Conservation (phyloP, 495 filamentous ascomycete genomes). For the Cenococcum geophilum region DNA sequence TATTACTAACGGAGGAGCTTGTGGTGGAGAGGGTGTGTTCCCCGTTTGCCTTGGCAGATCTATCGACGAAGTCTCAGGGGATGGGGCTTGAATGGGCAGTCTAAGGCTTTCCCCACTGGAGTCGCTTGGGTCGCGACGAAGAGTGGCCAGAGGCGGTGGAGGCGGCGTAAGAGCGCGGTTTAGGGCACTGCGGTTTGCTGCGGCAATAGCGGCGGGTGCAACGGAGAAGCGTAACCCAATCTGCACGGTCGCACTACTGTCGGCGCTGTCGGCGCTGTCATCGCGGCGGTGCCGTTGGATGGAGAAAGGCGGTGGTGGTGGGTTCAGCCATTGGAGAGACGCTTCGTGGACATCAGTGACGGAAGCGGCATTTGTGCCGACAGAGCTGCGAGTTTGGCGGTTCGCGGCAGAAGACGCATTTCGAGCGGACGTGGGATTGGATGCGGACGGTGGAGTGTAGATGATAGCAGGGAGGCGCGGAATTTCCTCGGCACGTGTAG, state of each 20-base stretch:
- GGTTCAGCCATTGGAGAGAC: slow-evolving; percentile 17
- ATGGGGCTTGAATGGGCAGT: slow-evolving; percentile 28
- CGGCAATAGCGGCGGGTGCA: slow-evolving; percentile 30
- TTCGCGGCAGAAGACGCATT: slow-evolving; percentile 14
- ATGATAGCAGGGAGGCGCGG: slow-evolving; percentile 31
- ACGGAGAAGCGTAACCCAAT: slow-evolving; percentile 34
- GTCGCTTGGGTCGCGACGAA: slow-evolving; percentile 24
- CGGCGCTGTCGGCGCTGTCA: slow-evolving; percentile 25
- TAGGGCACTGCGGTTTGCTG: slow-evolving; percentile 23
- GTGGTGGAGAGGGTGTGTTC: slow-evolving; percentile 6
- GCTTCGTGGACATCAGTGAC: slow-evolving; percentile 31
- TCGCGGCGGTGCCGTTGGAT: slow-evolving; percentile 15
- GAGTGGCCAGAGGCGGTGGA: not conserved
- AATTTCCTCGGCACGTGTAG: slow-evolving; percentile 28
- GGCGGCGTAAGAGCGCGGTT: not conserved
- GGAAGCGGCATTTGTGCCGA: slow-evolving; percentile 18
- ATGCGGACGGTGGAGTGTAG: slow-evolving; percentile 23
- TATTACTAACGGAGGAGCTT: slow-evolving; percentile 8
- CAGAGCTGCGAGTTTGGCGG: slow-evolving; percentile 21
- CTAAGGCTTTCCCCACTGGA: slow-evolving; percentile 19
- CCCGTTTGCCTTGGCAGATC: slow-evolving; percentile 1
- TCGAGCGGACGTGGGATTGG: not conserved
- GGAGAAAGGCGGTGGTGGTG: slow-evolving; percentile 21
- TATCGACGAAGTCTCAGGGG: slow-evolving; percentile 5
- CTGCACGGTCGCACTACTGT: slow-evolving; percentile 33